phyloP scores from a whole-genome alignment of 768 basidiomycete genomes.

The Kwoniella dejecticola region DNA sequence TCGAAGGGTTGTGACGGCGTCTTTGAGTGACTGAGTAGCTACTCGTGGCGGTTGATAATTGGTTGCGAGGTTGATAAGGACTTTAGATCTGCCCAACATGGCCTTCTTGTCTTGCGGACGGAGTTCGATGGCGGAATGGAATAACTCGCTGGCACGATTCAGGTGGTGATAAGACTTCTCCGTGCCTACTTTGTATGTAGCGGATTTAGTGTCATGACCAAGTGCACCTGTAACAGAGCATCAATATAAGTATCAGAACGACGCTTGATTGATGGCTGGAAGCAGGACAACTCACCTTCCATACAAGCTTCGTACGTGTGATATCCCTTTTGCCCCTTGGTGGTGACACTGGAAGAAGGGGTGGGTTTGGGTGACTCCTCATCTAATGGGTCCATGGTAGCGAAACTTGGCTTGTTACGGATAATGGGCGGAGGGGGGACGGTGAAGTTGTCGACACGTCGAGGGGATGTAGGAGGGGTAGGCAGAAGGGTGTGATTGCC shows the following conservation, averaged over 20 bases:
- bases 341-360: slow-evolving; percentile 12
- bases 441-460: slow-evolving; percentile 12
- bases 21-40: slow-evolving; percentile 37
- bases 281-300: slow-evolving; percentile 46
- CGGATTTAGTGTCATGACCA: slow-evolving; percentile 49
- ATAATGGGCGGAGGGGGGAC: slow-evolving; percentile 9
- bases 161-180: slow-evolving; percentile 54
- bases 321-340: slow-evolving; percentile 25
- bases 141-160: slow-evolving; percentile 49
- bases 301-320: slow-evolving; percentile 44
- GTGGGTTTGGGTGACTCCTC: slow-evolving; percentile 15
- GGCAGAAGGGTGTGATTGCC: slow-evolving; percentile 8
- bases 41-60: slow-evolving; percentile 45
- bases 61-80: slow-evolving; percentile 45
- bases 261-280: too few relatives aligned
- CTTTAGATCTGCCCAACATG: slow-evolving; percentile 43
- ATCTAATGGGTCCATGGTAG: slow-evolving; percentile 22
- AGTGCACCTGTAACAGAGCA: slow-evolving; percentile 38
- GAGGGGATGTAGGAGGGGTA: slow-evolving; percentile 19
- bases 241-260: too few relatives aligned
- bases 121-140: slow-evolving; percentile 36
- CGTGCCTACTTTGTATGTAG: slow-evolving; percentile 45
- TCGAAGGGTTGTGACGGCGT: slow-evolving; percentile 34
- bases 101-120: slow-evolving; percentile 39
- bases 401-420: slow-evolving; percentile 8